These are phyloP conservation scores for Lactarius pseudohatsudake DNA, from an alignment of 768 basidiomycete species.

Conservation along the genomic window DNA sequence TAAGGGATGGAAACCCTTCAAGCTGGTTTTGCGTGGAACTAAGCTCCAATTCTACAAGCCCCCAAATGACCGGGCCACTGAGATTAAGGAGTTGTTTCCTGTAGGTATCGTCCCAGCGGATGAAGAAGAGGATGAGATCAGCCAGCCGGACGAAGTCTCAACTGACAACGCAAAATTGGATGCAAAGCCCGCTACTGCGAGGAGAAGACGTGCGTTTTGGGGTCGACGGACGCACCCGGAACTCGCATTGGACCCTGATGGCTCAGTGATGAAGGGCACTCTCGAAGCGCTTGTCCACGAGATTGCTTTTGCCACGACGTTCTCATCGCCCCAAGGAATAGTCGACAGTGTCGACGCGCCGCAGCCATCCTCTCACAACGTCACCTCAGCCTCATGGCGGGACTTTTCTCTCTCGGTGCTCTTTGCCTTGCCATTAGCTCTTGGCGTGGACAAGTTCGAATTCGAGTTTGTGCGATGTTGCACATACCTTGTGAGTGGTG, in stretches of 20 bases:
- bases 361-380: slow-evolving; percentile 24
- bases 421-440: slow-evolving; percentile 57
- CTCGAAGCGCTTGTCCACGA: slow-evolving; percentile 83
- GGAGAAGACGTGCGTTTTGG: slow-evolving; percentile 74
- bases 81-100: slow-evolving; percentile 75
- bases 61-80: slow-evolving; percentile 61
- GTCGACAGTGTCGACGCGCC: slow-evolving; percentile 14
- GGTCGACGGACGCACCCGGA: slow-evolving; percentile 75
- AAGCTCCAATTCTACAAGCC: slow-evolving; percentile 88
- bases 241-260: slow-evolving; percentile 45
- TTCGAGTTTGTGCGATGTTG: slow-evolving; percentile 68
- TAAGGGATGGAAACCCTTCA: slow-evolving; percentile 87
- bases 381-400: slow-evolving; percentile 47
- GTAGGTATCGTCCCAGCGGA: slow-evolving; percentile 55
- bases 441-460: slow-evolving; percentile 60
- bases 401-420: slow-evolving; percentile 62
- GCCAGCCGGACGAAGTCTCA: slow-evolving; percentile 32
- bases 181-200: slow-evolving; percentile 37
- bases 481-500: slow-evolving; percentile 60
- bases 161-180: slow-evolving; percentile 37
- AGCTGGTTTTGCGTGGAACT: slow-evolving; percentile 78
- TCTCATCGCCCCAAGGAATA: slow-evolving; percentile 32
- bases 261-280: slow-evolving; percentile 59
- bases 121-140: slow-evolving; percentile 48
- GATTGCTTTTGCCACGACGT: slow-evolving; percentile 74